A percentile compares a stretch with the other conserved stretches of the same genome.
These are phyloP conservation scores for Trapa incisa DNA, from an alignment of 345 rosid genomes.

Conservation along the genomic window DNA sequence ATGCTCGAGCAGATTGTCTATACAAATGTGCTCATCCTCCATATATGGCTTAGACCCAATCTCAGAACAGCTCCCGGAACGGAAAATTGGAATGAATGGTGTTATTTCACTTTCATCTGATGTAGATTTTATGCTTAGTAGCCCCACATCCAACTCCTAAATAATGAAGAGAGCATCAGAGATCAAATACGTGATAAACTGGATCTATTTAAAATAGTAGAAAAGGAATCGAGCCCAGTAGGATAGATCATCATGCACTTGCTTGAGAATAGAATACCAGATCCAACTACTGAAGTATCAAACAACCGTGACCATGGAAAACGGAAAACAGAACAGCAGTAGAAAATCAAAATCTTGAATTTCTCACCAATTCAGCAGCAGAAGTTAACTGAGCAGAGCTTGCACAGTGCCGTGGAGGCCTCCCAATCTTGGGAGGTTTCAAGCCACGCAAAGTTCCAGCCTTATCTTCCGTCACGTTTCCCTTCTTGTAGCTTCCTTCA, in stretches of 20 bases:
- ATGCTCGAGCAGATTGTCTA: conserved; percentile 16
- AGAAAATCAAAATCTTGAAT: background rate
- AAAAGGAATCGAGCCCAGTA: background rate
- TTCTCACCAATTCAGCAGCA: conserved; percentile 8
- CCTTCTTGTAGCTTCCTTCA: conserved; percentile 7
- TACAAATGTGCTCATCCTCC: conserved; percentile 21
- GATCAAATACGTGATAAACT: background rate
- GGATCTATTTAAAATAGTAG: background rate
- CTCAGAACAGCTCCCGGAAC: conserved; percentile 20
- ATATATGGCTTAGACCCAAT: conserved; percentile 11
- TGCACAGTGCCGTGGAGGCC: conserved; percentile 9
- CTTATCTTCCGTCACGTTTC: conserved; percentile 8
- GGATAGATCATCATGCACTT: background rate
- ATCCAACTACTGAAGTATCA: no score
- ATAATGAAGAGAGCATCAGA: background rate
- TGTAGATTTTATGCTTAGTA: conserved; percentile 2
- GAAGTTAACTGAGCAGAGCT: conserved; percentile 14
- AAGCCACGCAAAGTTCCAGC: background rate
- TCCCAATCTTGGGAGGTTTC: conserved; percentile 7
- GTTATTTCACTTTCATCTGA: conserved; percentile 5
- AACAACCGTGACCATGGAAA: background rate
- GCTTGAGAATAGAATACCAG: no score
- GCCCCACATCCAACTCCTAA: conserved; percentile 4
- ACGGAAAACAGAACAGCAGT: background rate
- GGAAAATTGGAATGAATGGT: conserved; percentile 5